Evolutionary conservation across 345 rosid species (phyloP).

Genomic region (Anacardium occidentale): DNA sequence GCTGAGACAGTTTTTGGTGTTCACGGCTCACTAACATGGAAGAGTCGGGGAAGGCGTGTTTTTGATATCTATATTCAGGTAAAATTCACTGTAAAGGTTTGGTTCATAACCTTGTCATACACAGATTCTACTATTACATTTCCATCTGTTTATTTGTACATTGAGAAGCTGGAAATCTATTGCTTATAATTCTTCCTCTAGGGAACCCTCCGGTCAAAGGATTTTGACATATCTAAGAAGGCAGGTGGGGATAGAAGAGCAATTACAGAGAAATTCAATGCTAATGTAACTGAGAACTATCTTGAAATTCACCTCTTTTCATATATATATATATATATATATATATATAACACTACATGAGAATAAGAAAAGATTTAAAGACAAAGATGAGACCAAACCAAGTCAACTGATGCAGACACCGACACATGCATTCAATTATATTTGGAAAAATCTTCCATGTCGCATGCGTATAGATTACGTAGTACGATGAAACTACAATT

Average conservation of each 20-base stretch:
- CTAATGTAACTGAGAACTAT: slow-evolving; percentile 46
- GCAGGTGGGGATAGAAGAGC: slow-evolving; percentile 33
- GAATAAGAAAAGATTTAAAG: too few relatives aligned
- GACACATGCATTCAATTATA: too few relatives aligned
- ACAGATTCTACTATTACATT: not conserved
- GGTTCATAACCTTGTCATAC: too few relatives aligned
- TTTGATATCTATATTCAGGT: slow-evolving; percentile 55
- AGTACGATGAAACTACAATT: too few relatives aligned
- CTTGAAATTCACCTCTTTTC: slow-evolving; percentile 58
- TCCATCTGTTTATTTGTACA: too few relatives aligned
- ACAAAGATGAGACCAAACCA: too few relatives aligned
- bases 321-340: too few relatives aligned
- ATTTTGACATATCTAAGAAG: slow-evolving; percentile 37
- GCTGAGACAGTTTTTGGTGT: slow-evolving; percentile 45
- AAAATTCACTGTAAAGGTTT: not conserved
- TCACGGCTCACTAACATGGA: slow-evolving; percentile 37
- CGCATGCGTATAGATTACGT: too few relatives aligned
- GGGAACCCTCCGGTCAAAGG: slow-evolving; percentile 26
- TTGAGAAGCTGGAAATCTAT: too few relatives aligned
- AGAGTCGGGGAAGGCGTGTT: slow-evolving; percentile 48
- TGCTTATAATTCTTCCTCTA: slow-evolving; percentile 16
- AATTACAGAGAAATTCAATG: slow-evolving; percentile 27
- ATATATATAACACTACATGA: too few relatives aligned
- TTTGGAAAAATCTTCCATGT: too few relatives aligned
- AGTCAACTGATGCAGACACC: too few relatives aligned